Conservation (phyloP, 352 stramenopile species). For the Phytophthora ramorum region DNA sequence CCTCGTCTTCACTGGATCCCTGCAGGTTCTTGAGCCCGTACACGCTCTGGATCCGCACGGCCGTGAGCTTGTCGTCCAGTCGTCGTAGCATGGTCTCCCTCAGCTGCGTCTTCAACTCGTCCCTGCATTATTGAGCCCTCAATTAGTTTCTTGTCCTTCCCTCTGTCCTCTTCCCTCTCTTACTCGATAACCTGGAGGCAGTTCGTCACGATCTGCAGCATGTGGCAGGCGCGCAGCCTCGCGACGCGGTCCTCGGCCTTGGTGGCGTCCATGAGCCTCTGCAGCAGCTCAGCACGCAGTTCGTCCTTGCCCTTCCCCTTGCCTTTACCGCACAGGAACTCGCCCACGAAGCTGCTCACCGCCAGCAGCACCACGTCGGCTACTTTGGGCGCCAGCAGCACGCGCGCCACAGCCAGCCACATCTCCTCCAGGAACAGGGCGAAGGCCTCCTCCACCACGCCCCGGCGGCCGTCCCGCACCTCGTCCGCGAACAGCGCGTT, state of each 20-base stretch:
- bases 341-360: conserved; percentile 56
- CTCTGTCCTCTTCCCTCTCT: conserved; percentile 1
- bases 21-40: conserved; percentile 72
- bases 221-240: conserved; percentile 61
- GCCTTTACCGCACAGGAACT: conserved; percentile 43
- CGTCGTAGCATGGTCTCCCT: conserved; percentile 52
- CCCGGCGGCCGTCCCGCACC: conserved; percentile 43
- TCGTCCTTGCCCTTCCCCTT: conserved; percentile 45
- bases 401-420: conserved; percentile 63
- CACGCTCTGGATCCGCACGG: conserved; percentile 67
- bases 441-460: conserved; percentile 63
- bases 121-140: conserved; percentile 27
- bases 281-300: conserved; percentile 56
- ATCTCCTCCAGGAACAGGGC: conserved; percentile 69
- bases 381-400: conserved; percentile 54
- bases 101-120: conserved; percentile 46
- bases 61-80: conserved; percentile 68
- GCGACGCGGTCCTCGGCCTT: conserved; percentile 69
- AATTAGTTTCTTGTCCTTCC: not conserved
- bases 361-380: conserved; percentile 56
- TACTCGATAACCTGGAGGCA: conserved; percentile 64
- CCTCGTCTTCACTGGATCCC: conserved; percentile 28
- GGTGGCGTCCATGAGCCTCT: conserved; percentile 55
- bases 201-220: conserved; percentile 69
- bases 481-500: conserved; percentile 56